phyloP scores from a whole-genome alignment of 2,329 filamentous ascomycete species.

The Neofusicoccum laricinum region DNA sequence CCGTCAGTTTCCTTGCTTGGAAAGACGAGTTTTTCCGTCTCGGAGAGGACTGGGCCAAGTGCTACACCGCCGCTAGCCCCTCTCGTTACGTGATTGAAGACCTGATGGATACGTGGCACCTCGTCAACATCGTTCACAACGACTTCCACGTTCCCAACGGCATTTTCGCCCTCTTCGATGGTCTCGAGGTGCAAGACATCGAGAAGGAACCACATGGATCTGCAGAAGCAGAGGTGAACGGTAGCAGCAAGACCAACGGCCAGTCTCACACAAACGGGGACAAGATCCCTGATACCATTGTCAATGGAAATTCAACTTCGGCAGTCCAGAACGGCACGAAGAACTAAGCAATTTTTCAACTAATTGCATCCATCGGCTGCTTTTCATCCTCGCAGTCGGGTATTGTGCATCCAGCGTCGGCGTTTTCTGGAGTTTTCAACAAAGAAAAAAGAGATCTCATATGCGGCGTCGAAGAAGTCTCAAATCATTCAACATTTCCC shows the following conservation, averaged over 20 bases:
- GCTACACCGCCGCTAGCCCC: conserved; percentile 72
- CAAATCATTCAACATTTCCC: conserved; percentile 5
- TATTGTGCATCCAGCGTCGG: conserved; percentile 15
- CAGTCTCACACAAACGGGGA: not conserved
- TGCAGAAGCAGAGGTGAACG: not conserved
- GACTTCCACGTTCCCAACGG: conserved; percentile 84
- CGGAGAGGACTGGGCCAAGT: conserved; percentile 90
- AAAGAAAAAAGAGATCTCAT: conserved; percentile 4
- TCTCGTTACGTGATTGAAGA: conserved; percentile 77
- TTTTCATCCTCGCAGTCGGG: conserved; percentile 3
- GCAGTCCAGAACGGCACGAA: conserved; percentile 12
- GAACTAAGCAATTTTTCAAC: not conserved
- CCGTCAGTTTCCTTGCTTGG: conserved; percentile 96
- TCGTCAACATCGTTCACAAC: conserved; percentile 97
- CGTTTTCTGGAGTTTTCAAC: conserved; percentile 16
- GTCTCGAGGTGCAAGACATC: conserved; percentile 65
- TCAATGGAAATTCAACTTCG: conserved; percentile 9
- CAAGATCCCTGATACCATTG: conserved; percentile 1
- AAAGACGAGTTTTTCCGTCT: conserved; percentile 96
- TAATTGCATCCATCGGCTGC: not conserved
- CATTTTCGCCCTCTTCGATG: conserved; percentile 84
- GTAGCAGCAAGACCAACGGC: not conserved
- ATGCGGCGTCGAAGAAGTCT: conserved; percentile 4
- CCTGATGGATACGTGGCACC: conserved; percentile 86
- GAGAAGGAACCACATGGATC: conserved; percentile 40